phyloP scores from a whole-genome alignment of 2,329 filamentous ascomycete species.

The Xylariaceae sp. region DNA sequence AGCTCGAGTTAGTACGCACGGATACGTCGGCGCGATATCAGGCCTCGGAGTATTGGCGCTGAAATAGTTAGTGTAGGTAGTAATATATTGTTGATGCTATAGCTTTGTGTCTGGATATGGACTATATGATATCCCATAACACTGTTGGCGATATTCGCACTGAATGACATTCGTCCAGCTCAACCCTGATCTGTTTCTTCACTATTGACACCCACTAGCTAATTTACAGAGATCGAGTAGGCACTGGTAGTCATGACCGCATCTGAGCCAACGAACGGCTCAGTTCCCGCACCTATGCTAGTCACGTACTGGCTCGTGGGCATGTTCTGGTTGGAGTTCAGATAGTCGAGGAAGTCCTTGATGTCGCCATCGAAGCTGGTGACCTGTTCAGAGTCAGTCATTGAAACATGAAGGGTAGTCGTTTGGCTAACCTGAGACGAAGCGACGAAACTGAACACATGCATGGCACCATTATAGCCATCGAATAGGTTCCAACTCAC shows the following conservation, averaged over 20 bases:
- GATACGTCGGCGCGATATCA: conserved; percentile 19
- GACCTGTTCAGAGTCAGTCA: conserved; percentile 17
- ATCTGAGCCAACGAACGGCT: conserved; percentile 35
- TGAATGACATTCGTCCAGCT: not conserved
- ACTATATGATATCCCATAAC: not conserved
- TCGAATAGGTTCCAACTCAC: conserved; percentile 50
- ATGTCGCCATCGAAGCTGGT: conserved; percentile 50
- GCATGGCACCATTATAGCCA: conserved; percentile 50
- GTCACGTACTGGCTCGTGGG: conserved; percentile 45
- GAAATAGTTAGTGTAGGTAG: not conserved
- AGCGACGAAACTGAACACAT: conserved; percentile 48
- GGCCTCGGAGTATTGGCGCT: conserved; percentile 25
- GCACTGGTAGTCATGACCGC: conserved; percentile 38
- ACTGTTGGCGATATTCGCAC: too few species aligned
- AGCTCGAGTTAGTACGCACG: conserved; percentile 28
- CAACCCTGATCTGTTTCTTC: not conserved
- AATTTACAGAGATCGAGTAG: conserved; percentile 18
- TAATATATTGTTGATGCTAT: not conserved
- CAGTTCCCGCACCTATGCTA: conserved; percentile 32
- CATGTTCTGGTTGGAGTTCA: conserved; percentile 41
- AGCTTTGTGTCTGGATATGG: not conserved
- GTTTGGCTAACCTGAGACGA: conserved; percentile 27
- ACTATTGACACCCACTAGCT: not conserved
- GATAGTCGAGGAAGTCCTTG: conserved; percentile 48
- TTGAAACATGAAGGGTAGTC: not conserved